phyloP scores from a whole-genome alignment of 2,329 filamentous ascomycete species.

The Aspergillus sp. region DNA sequence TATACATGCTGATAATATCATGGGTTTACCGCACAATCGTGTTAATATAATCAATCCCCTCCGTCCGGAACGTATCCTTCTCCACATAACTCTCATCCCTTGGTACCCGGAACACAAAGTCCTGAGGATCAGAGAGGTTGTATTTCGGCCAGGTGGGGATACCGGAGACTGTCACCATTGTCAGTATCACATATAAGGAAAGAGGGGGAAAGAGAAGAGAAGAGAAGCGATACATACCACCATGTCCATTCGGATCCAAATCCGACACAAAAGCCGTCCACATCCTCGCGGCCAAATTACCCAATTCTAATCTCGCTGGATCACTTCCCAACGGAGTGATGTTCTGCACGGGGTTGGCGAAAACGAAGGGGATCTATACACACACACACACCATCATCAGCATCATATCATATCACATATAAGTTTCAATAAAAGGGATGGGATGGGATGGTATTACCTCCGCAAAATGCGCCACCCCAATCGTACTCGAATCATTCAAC shows the following conservation, averaged over 20 bases:
- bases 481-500: slow-evolving; percentile 27
- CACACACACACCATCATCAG: too few species aligned
- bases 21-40: slow-evolving; percentile 22
- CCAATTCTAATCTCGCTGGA: slow-evolving; percentile 28
- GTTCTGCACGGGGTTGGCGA: slow-evolving; percentile 33
- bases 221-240: slow-evolving; percentile 19
- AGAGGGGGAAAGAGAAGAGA: not conserved
- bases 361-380: slow-evolving; percentile 35
- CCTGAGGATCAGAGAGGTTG: slow-evolving; percentile 13
- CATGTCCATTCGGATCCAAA: slow-evolving; percentile 33
- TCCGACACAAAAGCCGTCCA: slow-evolving; percentile 35
- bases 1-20: too few species aligned
- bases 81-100: slow-evolving; percentile 30
- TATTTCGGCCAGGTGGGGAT: slow-evolving; percentile 31
- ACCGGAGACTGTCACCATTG: slow-evolving; percentile 17
- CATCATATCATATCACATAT: too few species aligned
- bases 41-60: slow-evolving; percentile 33
- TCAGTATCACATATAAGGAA: not conserved
- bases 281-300: slow-evolving; percentile 34
- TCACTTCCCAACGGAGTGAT: slow-evolving; percentile 31
- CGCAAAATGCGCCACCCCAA: slow-evolving; percentile 35
- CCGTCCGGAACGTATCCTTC: slow-evolving; percentile 27
- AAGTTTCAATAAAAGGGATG: too few species aligned
- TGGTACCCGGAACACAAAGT: slow-evolving; percentile 34
- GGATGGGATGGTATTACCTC: slow-evolving; percentile 27